phyloP scores from a whole-genome alignment of 2,329 filamentous ascomycete species.

The Trichothecium sympodiale region DNA sequence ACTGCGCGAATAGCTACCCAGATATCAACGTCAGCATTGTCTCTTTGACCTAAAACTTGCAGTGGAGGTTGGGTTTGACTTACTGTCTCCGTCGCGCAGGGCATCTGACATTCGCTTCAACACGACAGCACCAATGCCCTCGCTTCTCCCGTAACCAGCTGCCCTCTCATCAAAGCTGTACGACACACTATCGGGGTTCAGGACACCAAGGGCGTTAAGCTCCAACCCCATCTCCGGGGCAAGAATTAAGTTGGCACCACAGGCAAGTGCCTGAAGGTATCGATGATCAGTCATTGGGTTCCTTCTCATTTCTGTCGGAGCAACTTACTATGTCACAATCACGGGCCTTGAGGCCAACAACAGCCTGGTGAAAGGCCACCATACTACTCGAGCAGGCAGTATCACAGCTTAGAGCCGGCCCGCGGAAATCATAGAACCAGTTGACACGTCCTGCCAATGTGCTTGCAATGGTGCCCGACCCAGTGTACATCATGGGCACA shows the following conservation, averaged over 20 bases:
- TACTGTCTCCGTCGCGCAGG: conserved; percentile 25
- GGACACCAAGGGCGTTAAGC: conserved; percentile 20
- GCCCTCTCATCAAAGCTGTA: conserved; percentile 46
- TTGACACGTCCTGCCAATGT: too few species aligned
- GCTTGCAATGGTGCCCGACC: neutral
- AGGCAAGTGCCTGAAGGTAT: neutral
- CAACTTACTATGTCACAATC: conserved; percentile 14
- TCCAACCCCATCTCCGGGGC: conserved; percentile 6
- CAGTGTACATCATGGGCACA: conserved; percentile 1
- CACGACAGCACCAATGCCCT: conserved; percentile 17
- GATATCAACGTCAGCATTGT: too few species aligned
- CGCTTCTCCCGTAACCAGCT: conserved; percentile 54
- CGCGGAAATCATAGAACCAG: too few species aligned
- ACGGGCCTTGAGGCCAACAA: conserved; percentile 6
- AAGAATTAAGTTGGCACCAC: conserved; percentile 1
- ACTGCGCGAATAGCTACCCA: conserved; percentile 15
- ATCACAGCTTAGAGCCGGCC: conserved; percentile 9
- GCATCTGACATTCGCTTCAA: conserved; percentile 32
- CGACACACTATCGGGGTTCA: conserved; percentile 37
- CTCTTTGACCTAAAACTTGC: too few species aligned
- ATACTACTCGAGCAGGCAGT: conserved; percentile 26
- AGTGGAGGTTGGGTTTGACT: too few species aligned
- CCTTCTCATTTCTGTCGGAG: conserved; percentile 9
- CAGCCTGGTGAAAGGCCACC: conserved; percentile 19
- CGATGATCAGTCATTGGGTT: neutral